Evolutionary conservation across 352 stramenopile species (phyloP), one percentile per base, ranked within the genome.

Genomic region (Blastocystis sp.): DNA sequence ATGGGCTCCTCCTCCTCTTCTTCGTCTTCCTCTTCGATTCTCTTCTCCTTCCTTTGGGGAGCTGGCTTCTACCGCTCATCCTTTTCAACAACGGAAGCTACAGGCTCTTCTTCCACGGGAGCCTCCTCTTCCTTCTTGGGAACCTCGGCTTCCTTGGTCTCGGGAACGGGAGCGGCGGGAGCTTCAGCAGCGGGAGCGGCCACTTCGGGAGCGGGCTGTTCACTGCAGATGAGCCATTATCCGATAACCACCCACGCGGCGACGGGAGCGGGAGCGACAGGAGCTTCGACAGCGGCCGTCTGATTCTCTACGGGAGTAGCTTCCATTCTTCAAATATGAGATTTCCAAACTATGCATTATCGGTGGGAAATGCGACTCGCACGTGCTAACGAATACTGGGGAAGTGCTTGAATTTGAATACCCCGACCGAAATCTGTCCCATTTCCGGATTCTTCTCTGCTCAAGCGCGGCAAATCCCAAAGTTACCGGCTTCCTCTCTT

Each of bases 301-400:
- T 70, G 55, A n/a, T 61, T 67, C 37, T 85, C 74, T 50, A 85
- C 74, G 45, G 74, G 74, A 85, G 45, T 24, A 69, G 55, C 50
- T 67, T 85, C 74, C 74, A 85, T 85, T 69, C 12, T 69, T 35
- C 35, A 41, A 26, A 50, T 50, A 19, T 51, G 24, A 39, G 63
- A 24, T 21, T 24, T 50, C 0, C 3, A 41, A 50, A 16, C 63
- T 74, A 74, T 45, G n/a, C 1, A 31, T 74, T 24, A 74, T 16
- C 19, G 6, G 45, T 55, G 45, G 45, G 16, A 55, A 55, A 6
- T 6, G 6, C 6, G 16, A 55, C 16, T 55, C 45, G 6, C 16
- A 55, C 45, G 16, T 16, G 45, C 45, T 16, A 55, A 55, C 45
- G 45, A 55, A 55, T 55, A 55, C 45, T 55, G 45, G 6, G 6